These are phyloP conservation scores for Vitis amurensis DNA, from an alignment of 164 flowering plant genomes.

Conservation along the genomic window DNA sequence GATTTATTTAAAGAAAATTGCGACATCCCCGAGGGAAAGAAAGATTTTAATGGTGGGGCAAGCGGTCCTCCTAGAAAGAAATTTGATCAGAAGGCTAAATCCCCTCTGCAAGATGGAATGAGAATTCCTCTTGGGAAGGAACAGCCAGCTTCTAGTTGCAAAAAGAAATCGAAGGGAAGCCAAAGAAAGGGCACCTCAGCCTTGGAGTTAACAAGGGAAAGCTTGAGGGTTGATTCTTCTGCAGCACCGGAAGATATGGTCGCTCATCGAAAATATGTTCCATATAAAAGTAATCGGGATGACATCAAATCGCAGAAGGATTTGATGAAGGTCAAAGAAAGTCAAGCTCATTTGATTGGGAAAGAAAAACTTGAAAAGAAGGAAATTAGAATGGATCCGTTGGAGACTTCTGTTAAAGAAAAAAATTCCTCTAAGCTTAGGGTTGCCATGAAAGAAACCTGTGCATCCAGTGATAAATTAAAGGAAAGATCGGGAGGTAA, in stretches of 20 bases:
- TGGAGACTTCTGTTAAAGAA: constrained; percentile 22
- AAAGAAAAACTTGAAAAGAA: constrained; percentile 41
- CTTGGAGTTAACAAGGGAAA: constrained; percentile 4
- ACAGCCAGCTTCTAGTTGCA: constrained; percentile 21
- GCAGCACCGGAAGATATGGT: no score
- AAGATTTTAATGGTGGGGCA: constrained; percentile 12
- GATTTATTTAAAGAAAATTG: constrained; percentile 18
- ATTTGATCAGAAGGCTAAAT: constrained; percentile 11
- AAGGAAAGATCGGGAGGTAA: constrained; percentile 36
- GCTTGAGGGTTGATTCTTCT: no score
- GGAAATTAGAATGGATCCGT: constrained; percentile 29
- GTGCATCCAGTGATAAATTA: constrained; percentile 17
- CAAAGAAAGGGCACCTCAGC: constrained; percentile 11
- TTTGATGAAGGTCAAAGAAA: constrained; percentile 33
- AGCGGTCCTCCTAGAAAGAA: constrained; percentile 23
- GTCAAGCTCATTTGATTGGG: constrained; percentile 50
- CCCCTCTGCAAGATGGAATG: constrained; percentile 18
- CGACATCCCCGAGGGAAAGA: constrained; percentile 18
- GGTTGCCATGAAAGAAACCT: constrained; percentile 23
- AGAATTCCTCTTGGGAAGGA: constrained; percentile 14
- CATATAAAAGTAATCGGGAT: constrained; percentile 21
- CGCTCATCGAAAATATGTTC: neutral
- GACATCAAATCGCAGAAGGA: constrained; percentile 34
- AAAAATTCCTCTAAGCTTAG: constrained; percentile 32
- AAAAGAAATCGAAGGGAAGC: constrained; percentile 36